phyloP scores from a whole-genome alignment of 176 grass and related monocot species.

The Panicum miliaceum region DNA sequence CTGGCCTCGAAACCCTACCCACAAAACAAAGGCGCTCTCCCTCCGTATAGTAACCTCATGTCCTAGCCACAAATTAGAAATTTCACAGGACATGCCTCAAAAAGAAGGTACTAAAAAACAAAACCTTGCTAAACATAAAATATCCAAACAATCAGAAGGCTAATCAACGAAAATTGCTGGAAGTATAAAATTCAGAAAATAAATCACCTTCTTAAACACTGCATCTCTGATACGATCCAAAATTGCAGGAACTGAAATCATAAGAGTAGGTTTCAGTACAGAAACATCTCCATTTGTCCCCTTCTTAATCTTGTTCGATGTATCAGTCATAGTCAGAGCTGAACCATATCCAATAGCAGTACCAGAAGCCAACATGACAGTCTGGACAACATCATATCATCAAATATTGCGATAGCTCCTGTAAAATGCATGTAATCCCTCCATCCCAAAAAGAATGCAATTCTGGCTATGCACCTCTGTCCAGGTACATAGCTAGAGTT shows the following conservation, averaged over 20 bases:
- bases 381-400: conserved; percentile 48
- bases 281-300: conserved; percentile 93
- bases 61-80: background rate
- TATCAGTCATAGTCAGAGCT: conserved; percentile 84
- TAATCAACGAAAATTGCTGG: background rate
- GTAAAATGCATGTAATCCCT: background rate
- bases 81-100: background rate
- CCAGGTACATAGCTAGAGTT: too few species aligned
- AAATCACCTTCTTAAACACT: conserved; percentile 79
- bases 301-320: conserved; percentile 93
- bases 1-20: background rate
- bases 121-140: conserved; percentile 3
- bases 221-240: conserved; percentile 83
- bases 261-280: conserved; percentile 72
- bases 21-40: background rate
- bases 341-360: conserved; percentile 76
- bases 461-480: too few species aligned
- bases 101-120: background rate
- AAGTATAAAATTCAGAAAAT: conserved; percentile 22
- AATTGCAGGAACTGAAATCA: conserved; percentile 90
- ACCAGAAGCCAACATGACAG: conserved; percentile 86
- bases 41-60: background rate
- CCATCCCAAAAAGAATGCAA: too few species aligned
- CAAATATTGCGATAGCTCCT: background rate
- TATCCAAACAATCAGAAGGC: background rate